Evolutionary conservation across 169 alveolate species (phyloP), one percentile per base, ranked within the genome.

Genomic region (Plasmodium chabaudi): DNA sequence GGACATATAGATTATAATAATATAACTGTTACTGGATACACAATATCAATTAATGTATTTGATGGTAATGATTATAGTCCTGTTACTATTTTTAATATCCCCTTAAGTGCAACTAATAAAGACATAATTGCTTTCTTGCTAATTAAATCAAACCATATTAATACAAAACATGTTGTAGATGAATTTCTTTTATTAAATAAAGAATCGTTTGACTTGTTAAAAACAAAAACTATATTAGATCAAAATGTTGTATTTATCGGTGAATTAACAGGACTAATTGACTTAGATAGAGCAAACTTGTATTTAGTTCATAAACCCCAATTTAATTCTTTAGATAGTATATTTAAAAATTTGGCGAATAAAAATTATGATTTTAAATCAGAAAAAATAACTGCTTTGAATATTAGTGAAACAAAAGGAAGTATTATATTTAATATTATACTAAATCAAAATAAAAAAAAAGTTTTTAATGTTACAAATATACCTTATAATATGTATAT

Each of bases 81-180:
- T 19, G 56, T 49, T 15, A 27, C 34, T 4, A 86, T 86, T 17
- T 49, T 57, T 53, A 86, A 86, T 44, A 87, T 86, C 51, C 91
- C 91, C n/a, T 25, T 86, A 53, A 70, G 71, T 72, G 73, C 74
- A 56, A 86, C 91, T 1, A 86, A 86, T 9, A 68, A 86, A 63
- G 91, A 86, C 51, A 70, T 86, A 25, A 86, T 86, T 23, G 71
- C 34, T 68, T 86, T 86, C 49, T 64, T 86, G 47, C 42, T 86
- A 23, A 70, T 56, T 5, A 86, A 86, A 55, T 55, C 91, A n/a
- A 86, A 86, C 44, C 87, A 86, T 71, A 21, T 86, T 49, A 86
- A 86, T 63, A 65, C 51, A 34, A 60, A 23, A 53, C 21, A 56
- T 9, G 44, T 86, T 17, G 71, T 70, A 1, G 91, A 86, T 51